Conservation (phyloP, 768 basidiomycete genomes). For the Hypholoma sublateritium region DNA sequence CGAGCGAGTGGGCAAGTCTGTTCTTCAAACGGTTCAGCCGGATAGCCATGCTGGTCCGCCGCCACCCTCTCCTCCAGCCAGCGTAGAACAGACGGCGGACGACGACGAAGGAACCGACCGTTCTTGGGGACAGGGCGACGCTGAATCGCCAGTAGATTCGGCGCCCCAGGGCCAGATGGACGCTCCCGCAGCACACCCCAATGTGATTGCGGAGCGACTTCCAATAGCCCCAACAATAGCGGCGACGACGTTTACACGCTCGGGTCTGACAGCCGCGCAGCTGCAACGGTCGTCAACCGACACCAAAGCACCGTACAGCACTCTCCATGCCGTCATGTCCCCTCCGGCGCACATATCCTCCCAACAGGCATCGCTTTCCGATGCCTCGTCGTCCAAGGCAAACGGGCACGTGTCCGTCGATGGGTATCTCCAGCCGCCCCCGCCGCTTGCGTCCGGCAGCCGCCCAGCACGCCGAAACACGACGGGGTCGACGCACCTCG, state of each 20-base stretch:
- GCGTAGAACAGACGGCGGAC: conserved; percentile 28
- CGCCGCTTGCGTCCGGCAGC: conserved; percentile 20
- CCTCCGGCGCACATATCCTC: conserved; percentile 10
- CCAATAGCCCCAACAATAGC: conserved; percentile 1
- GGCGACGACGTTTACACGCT: neutral
- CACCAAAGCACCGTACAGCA: conserved; percentile 35
- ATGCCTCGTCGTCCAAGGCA: conserved; percentile 19
- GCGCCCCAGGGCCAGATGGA: neutral
- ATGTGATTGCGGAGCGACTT: neutral
- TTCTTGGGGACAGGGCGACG: neutral
- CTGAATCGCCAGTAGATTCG: neutral
- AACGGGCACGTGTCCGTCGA: conserved; percentile 31
- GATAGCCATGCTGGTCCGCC: conserved; percentile 47
- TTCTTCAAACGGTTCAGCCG: conserved; percentile 29
- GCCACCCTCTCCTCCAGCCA: conserved; percentile 46
- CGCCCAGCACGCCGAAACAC: conserved; percentile 68
- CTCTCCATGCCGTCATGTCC: conserved; percentile 24
- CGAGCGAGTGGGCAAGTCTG: conserved; percentile 32
- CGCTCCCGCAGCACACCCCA: neutral
- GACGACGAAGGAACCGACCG: conserved; percentile 5
- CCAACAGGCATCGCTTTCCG: conserved; percentile 14
- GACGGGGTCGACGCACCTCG: conserved; percentile 51
- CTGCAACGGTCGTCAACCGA: conserved; percentile 53
- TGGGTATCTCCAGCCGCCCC: conserved; percentile 54
- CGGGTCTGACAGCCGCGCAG: conserved; percentile 9